These are phyloP conservation scores for Clitopilus hobsonii DNA, from an alignment of 768 basidiomycete genomes.

Conservation along the genomic window DNA sequence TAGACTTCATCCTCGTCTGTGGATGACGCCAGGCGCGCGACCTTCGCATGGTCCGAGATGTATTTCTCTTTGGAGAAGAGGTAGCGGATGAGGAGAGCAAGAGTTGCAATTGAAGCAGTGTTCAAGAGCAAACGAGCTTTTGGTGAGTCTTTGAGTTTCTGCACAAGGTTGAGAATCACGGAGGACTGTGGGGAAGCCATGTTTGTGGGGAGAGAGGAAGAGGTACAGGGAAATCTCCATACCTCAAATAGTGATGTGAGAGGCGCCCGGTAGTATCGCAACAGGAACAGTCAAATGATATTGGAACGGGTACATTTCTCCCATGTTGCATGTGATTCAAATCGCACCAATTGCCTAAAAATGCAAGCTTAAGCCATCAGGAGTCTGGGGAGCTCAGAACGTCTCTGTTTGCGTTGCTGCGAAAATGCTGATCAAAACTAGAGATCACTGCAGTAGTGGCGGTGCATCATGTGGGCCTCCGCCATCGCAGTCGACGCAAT, in stretches of 20 bases:
- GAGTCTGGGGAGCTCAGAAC: not conserved
- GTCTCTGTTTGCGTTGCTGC: not conserved
- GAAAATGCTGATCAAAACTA: not conserved
- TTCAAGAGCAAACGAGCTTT: conserved; percentile 9
- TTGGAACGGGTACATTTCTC: not conserved
- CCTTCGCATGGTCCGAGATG: conserved; percentile 17
- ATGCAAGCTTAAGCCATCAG: not conserved
- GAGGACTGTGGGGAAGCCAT: conserved; percentile 7
- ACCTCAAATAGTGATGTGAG: conserved; percentile 2
- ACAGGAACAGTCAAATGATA: conserved; percentile 4
- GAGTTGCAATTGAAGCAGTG: conserved; percentile 15
- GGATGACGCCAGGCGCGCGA: conserved; percentile 12
- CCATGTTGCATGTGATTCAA: not conserved
- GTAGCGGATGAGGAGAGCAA: conserved; percentile 20
- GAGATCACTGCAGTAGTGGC: conserved; percentile 4
- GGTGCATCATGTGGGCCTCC: conserved; percentile 15
- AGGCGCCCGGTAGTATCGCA: not conserved
- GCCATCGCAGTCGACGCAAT: conserved; percentile 4
- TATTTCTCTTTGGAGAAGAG: conserved; percentile 16
- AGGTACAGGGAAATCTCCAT: not conserved
- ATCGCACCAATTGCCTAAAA: not conserved
- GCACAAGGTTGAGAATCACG: conserved; percentile 2
- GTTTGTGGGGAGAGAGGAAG: not conserved
- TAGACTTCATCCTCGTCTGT: conserved; percentile 12
- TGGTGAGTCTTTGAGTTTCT: conserved; percentile 8